A percentile compares a stretch with the other conserved stretches of the same genome.
Conservation (phyloP, 306 rosid species). For the Lagenaria siceraria region DNA sequence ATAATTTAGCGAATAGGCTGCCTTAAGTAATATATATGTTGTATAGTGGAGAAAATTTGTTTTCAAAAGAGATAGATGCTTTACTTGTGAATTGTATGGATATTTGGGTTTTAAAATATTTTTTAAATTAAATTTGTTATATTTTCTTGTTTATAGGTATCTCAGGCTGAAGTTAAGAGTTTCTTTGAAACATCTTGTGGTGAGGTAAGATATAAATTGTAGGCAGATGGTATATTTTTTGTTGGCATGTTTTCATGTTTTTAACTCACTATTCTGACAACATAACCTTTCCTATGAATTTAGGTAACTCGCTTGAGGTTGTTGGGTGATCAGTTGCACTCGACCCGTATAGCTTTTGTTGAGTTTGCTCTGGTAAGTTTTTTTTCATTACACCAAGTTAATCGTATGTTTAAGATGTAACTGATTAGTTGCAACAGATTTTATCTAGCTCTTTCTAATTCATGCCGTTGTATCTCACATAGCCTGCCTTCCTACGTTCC, state of each 20-base stretch:
- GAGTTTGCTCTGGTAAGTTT: slow-evolving; percentile 61
- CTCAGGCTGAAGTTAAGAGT: slow-evolving; percentile 86
- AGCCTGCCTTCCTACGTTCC: not conserved
- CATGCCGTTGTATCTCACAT: not conserved
- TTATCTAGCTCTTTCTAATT: not conserved
- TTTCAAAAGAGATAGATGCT: not conserved
- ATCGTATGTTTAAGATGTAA: not conserved
- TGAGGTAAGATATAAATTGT: slow-evolving; percentile 39
- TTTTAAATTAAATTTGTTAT: not conserved
- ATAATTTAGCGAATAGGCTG: not conserved
- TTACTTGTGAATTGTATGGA: not conserved
- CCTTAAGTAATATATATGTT: not conserved
- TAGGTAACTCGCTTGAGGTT: slow-evolving; percentile 96
- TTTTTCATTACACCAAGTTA: not conserved
- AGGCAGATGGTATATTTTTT: not conserved
- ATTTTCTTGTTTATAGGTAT: slow-evolving; percentile 33
- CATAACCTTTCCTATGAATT: slow-evolving; percentile 4
- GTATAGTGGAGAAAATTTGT: not conserved
- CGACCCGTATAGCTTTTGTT: slow-evolving; percentile 97
- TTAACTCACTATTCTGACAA: not conserved
- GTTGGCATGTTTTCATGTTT: not conserved
- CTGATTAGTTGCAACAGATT: not conserved
- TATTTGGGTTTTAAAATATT: not conserved
- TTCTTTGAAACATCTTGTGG: slow-evolving; percentile 93
- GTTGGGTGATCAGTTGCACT: slow-evolving; percentile 92